A percentile compares a stretch with the other conserved stretches of the same genome.
These are phyloP conservation scores for Sarocladium strictum DNA, from an alignment of 2,329 filamentous ascomycete genomes.

Conservation along the genomic window DNA sequence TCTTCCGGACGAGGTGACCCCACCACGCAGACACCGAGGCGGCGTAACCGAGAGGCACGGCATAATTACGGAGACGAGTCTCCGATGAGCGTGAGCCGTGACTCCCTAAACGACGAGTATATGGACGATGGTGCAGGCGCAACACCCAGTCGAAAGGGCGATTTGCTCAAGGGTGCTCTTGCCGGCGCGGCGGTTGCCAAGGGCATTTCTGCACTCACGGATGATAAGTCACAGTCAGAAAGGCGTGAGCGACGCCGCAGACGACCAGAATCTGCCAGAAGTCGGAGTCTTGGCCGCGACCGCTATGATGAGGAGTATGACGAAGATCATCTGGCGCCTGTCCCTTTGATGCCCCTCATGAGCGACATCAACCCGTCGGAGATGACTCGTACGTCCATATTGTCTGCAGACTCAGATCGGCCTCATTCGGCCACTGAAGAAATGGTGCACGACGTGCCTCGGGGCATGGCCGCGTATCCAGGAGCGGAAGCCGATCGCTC, in stretches of 20 bases:
- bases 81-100: slow-evolving; percentile 40
- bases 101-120: slow-evolving; percentile 36
- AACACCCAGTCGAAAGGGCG: slow-evolving; percentile 34
- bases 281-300: slow-evolving; percentile 37
- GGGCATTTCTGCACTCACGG: slow-evolving; percentile 24
- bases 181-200: slow-evolving; percentile 36
- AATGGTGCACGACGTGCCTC: slow-evolving; percentile 57
- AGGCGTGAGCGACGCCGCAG: slow-evolving; percentile 45
- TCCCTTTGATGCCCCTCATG: slow-evolving; percentile 78
- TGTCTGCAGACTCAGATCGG: slow-evolving; percentile 73
- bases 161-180: slow-evolving; percentile 38
- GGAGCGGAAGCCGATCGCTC: neutral
- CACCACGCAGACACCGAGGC: slow-evolving; percentile 32
- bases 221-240: slow-evolving; percentile 36
- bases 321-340: slow-evolving; percentile 47
- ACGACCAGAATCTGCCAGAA: slow-evolving; percentile 43
- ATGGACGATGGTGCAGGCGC: slow-evolving; percentile 28
- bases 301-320: slow-evolving; percentile 45
- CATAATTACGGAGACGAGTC: slow-evolving; percentile 48
- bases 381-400: slow-evolving; percentile 78
- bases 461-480: slow-evolving; percentile 56
- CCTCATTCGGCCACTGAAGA: slow-evolving; percentile 63
- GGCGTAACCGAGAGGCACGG: slow-evolving; percentile 47
- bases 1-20: slow-evolving; percentile 53
- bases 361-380: slow-evolving; percentile 85